phyloP scores from a whole-genome alignment of 2,329 filamentous ascomycete species.

The Sordariomycetes sp. region DNA sequence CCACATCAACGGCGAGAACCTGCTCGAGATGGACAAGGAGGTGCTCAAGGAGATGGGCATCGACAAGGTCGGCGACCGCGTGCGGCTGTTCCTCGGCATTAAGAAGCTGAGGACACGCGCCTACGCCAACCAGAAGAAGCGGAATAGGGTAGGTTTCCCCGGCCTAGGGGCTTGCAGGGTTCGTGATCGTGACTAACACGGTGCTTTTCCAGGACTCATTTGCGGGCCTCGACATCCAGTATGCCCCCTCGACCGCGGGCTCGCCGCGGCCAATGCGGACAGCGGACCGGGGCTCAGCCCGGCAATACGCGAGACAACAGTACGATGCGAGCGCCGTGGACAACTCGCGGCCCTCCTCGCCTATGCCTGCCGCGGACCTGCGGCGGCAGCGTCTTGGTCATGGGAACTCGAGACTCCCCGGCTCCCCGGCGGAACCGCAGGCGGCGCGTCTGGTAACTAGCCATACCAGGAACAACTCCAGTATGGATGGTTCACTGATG shows the following conservation, averaged over 20 bases:
- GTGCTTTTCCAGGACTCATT: slow-evolving; percentile 61
- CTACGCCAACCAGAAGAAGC: slow-evolving; percentile 68
- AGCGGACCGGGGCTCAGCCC: slow-evolving; percentile 18
- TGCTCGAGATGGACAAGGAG: slow-evolving; percentile 93
- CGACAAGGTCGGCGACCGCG: slow-evolving; percentile 92
- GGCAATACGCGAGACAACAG: slow-evolving; percentile 48
- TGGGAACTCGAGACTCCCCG: slow-evolving; percentile 38
- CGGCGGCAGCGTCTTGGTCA: slow-evolving; percentile 43
- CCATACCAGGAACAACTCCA: slow-evolving; percentile 73
- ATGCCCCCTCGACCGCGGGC: slow-evolving; percentile 46
- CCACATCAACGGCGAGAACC: slow-evolving; percentile 94
- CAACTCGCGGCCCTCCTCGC: slow-evolving; percentile 61
- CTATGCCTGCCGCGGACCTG: slow-evolving; percentile 46
- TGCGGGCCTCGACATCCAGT: slow-evolving; percentile 60
- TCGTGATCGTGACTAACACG: neutral
- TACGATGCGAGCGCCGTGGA: slow-evolving; percentile 37
- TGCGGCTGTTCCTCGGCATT: slow-evolving; percentile 78
- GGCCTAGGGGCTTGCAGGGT: slow-evolving; percentile 5
- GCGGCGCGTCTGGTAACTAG: slow-evolving; percentile 50
- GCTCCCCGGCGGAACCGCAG: slow-evolving; percentile 54
- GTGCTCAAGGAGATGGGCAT: slow-evolving; percentile 97
- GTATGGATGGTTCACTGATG: slow-evolving; percentile 78
- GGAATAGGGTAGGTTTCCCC: slow-evolving; percentile 56
- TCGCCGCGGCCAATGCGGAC: slow-evolving; percentile 43
- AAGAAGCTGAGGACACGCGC: slow-evolving; percentile 72